A percentile compares a stretch with the other conserved stretches of the same genome.
phyloP scores from a whole-genome alignment of 108 stramenopile genomes.

The Fragilaria crotonensis region DNA sequence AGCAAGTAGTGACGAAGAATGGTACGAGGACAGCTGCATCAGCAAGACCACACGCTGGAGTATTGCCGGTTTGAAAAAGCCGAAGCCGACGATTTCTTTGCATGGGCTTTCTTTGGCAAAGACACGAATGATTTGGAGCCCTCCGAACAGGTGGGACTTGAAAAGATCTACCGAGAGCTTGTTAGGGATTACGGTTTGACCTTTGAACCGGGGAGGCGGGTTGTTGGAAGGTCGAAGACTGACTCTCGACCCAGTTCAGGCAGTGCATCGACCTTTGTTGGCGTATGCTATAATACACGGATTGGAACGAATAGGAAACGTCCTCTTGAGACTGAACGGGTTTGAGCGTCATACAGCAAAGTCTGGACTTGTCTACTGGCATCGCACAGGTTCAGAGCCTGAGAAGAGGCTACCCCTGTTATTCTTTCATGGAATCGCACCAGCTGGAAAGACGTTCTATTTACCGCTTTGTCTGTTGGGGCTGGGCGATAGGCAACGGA shows the following conservation, averaged over 20 bases:
- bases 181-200: slow-evolving; percentile 14
- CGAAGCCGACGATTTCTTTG: slow-evolving; percentile 61
- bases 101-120: slow-evolving; percentile 77
- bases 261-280: slow-evolving; percentile 60
- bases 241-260: slow-evolving; percentile 51
- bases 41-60: slow-evolving; percentile 1
- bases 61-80: slow-evolving; percentile 23
- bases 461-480: slow-evolving; percentile 57
- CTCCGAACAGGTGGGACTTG: slow-evolving; percentile 19
- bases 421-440: slow-evolving; percentile 87
- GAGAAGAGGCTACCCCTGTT: slow-evolving; percentile 38
- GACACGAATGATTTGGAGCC: slow-evolving; percentile 20
- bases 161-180: slow-evolving; percentile 32
- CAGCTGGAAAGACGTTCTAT: slow-evolving; percentile 62
- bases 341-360: slow-evolving; percentile 38
- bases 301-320: slow-evolving; percentile 25
- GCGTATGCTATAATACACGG: slow-evolving; percentile 43
- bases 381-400: slow-evolving; percentile 28
- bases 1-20: too few species aligned
- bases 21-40: too few species aligned
- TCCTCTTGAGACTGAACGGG: slow-evolving; percentile 29
- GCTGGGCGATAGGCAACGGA: slow-evolving; percentile 19
- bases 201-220: slow-evolving; percentile 32
- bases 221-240: slow-evolving; percentile 26
- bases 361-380: slow-evolving; percentile 54